Evolutionary conservation across 2,329 filamentous ascomycete species (phyloP).

Genomic region (Aspergillus ruber): DNA sequence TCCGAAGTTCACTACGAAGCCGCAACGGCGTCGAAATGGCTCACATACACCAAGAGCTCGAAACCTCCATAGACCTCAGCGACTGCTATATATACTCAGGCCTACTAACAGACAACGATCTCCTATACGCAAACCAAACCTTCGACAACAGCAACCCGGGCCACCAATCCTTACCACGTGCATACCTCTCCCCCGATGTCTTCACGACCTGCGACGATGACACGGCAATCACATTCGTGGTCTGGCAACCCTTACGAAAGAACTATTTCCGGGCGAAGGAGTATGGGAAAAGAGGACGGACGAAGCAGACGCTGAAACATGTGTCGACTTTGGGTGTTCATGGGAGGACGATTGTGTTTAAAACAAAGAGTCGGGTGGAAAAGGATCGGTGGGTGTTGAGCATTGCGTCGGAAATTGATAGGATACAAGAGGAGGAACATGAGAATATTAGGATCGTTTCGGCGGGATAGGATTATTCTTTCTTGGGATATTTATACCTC

Average conservation of each 20-base stretch:
- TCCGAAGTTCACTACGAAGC: constrained; percentile 53
- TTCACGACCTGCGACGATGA: constrained; percentile 60
- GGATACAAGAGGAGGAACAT: constrained; percentile 41
- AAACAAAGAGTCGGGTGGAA: constrained; percentile 58
- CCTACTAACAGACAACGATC: constrained; percentile 55
- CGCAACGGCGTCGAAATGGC: constrained; percentile 50
- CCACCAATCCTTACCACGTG: constrained; percentile 52
- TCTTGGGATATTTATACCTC: neutral
- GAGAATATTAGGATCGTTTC: constrained; percentile 46
- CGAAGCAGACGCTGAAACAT: constrained; percentile 46
- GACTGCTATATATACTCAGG: constrained; percentile 63
- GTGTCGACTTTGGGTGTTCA: constrained; percentile 57
- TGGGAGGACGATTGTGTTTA: constrained; percentile 60
- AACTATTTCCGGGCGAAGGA: constrained; percentile 48
- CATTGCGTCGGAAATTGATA: constrained; percentile 61
- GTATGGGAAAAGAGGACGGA: constrained; percentile 32
- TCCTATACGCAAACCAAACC: constrained; percentile 59
- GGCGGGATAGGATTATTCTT: constrained; percentile 4
- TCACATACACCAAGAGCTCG: constrained; percentile 57
- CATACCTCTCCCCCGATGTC: constrained; percentile 52
- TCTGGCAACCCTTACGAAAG: constrained; percentile 57
- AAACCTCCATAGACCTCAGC: constrained; percentile 52
- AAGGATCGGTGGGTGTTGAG: constrained; percentile 63
- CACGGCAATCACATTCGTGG: constrained; percentile 60
- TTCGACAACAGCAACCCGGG: constrained; percentile 59